Evolutionary conservation across 768 basidiomycete species (phyloP), one percentile per base, ranked within the genome.

Genomic region (Phallus indusiatus): DNA sequence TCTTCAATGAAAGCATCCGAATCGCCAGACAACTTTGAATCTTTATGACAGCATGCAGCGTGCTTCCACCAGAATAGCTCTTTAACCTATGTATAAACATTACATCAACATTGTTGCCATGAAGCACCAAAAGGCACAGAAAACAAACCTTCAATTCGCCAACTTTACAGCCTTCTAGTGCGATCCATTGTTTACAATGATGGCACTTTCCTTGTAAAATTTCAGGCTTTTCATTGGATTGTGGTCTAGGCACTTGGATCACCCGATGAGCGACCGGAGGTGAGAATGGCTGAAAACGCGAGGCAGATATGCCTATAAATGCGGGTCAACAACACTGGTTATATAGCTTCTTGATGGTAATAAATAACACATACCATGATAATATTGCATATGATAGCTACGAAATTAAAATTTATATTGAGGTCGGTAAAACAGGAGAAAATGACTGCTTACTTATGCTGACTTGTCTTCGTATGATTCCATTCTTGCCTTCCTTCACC

Each of bases 21-120:
- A 61, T 88, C 85, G 33, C 83, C 85, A 1, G 70, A 68, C 53
- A 86, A 68, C 14, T 71, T 75, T 7, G 78, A 78, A 17, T 79
- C 78, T 55, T 80, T 79, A 65, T 92, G 90, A 64, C 90, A 92
- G 17, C 78, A 64, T 1, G 86, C 86, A 33, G 89, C 89, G 65
- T 92, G 90, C 69, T 92, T 89, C 86, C 85, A 89, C 88, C 89
- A 90, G 65, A 83, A 83, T 5, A 90, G 76, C 64, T 90, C 88
- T 63, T 81, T 82, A 33, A 88, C 83, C 85, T 86, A 28, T 28
- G 28, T 33, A 51, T 20, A 51, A 51, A 2, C 24, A 35, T 16
- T 22, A 36, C 21, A 28, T 18, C 17, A 11, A 21, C 24, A 20
- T 48, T 14, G 6, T 35, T 12, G 11, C 6, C 20, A 35, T 8